A percentile compares a stretch with the other conserved stretches of the same genome.
Conservation (phyloP, 768 basidiomycete genomes). For the Harrya chromipes region DNA sequence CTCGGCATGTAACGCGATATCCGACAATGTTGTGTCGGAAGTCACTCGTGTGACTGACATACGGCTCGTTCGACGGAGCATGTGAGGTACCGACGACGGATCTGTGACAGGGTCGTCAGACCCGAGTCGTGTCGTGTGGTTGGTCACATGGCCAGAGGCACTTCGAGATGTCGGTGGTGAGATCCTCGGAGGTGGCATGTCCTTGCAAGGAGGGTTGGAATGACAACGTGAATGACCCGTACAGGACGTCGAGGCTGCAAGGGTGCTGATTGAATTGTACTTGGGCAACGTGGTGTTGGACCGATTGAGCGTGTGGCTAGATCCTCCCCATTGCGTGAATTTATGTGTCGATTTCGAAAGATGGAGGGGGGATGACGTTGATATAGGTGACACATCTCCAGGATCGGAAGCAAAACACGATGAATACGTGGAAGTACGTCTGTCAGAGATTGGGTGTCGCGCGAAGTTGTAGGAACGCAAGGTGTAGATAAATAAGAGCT, state of each 20-base stretch:
- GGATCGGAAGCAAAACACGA: constrained; percentile 21
- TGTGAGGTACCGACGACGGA: constrained; percentile 5
- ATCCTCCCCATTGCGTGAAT: constrained; percentile 18
- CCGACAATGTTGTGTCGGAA: constrained; percentile 4
- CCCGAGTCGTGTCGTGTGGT: constrained; percentile 1
- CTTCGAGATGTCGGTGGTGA: constrained; percentile 19
- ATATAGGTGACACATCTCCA: constrained; percentile 18
- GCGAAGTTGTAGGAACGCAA: constrained; percentile 13
- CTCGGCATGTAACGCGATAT: constrained; percentile 6
- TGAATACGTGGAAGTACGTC: constrained; percentile 9
- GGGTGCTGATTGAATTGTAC: constrained; percentile 26
- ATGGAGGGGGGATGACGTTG: constrained; percentile 8
- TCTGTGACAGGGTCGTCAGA: constrained; percentile 9
- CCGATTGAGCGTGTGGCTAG: constrained; percentile 15
- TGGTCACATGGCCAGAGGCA: constrained; percentile 7
- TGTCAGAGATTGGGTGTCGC: constrained; percentile 17
- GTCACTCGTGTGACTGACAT: constrained; percentile 8
- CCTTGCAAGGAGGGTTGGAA: constrained; percentile 12
- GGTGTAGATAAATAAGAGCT: constrained; percentile 24
- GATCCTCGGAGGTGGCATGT: constrained; percentile 9
- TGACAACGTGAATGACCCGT: constrained; percentile 23
- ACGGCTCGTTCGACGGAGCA: constrained; percentile 26
- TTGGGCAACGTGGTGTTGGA: constrained; percentile 25
- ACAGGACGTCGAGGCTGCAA: constrained; percentile 25
- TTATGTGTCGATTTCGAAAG: constrained; percentile 12